Base-by-base conservation (phyloP, 495 filamentous ascomycete genomes). In the Antarctomyces pellizariae region DNA sequence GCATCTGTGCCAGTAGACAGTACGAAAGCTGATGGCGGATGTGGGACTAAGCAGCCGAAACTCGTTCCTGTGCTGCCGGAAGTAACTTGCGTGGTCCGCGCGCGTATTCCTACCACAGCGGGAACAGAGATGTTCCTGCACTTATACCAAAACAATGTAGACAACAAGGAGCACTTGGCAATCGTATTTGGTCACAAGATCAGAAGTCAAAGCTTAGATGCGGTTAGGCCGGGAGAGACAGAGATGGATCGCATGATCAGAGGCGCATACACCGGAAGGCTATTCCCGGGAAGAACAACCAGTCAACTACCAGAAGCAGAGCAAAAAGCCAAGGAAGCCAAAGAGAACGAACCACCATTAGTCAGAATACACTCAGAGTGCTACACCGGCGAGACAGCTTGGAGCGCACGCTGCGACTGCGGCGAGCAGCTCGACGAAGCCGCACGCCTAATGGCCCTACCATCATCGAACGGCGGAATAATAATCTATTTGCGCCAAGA, bases 351-450 rank as follows among this genome's bases (percentile, higher is more conserved):
- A 2, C 29, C 47, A 1, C 82, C 89, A 0, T 55, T 95, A 19
- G 83, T 95, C 9, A 62, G 86, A 29, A 95, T 99, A 47, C 86
- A 99, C 47, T 86, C 76, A 5, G 86, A 99, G 46, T 99, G 86
- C 55, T 99, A 99, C 47, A 99, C 86, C 0, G 86, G 86, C 8
- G 86, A 99, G 54, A 95, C 84, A 0, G 84, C 84, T 0, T 95
- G 86, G 86, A 90, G 78, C 1, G 84, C 89, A 13, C 67, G 86
- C 3, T 99, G 86, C 47, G 86, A 99, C 48, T 99, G 86, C 45
- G 86, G 86, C 15, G 89, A 95, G 48, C 86, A 99, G 46, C 56
- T 99, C 2, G 86, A 99, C 42, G 86, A 99, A 52, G 86, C 89
- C 2, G 86, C 84, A 2, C 59, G 86, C 9, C 50, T 95, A 5